Conservation (phyloP, 2,329 filamentous ascomycete genomes). For the Cordyceps cateniannulata region DNA sequence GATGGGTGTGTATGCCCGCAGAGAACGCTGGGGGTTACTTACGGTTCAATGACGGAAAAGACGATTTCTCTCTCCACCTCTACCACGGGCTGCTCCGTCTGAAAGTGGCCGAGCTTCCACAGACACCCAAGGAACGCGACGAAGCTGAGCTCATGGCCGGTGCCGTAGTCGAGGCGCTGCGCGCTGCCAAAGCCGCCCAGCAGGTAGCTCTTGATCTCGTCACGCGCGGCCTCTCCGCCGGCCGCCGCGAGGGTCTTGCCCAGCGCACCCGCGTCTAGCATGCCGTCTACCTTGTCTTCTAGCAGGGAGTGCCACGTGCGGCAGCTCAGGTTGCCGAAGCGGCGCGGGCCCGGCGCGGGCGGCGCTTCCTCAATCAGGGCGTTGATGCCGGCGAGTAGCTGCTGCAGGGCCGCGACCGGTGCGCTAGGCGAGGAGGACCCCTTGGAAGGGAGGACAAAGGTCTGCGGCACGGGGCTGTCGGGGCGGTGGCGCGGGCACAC, state of each 20-base stretch:
- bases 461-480: slow-evolving; percentile 24
- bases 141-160: slow-evolving; percentile 93
- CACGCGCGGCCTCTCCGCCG: slow-evolving; percentile 40
- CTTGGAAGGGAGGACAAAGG: slow-evolving; percentile 37
- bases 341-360: slow-evolving; percentile 75
- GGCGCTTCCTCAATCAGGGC: slow-evolving; percentile 69
- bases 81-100: slow-evolving; percentile 42
- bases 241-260: slow-evolving; percentile 24
- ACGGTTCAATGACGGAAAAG: slow-evolving; percentile 76
- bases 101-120: slow-evolving; percentile 84
- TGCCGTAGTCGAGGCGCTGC: slow-evolving; percentile 89
- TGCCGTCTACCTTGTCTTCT: slow-evolving; percentile 45
- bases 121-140: slow-evolving; percentile 82
- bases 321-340: slow-evolving; percentile 91
- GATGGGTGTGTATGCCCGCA: too few relatives aligned
- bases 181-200: slow-evolving; percentile 81
- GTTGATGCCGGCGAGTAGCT: slow-evolving; percentile 58
- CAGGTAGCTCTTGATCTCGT: slow-evolving; percentile 73
- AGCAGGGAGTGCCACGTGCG: slow-evolving; percentile 73
- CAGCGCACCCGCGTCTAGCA: slow-evolving; percentile 25
- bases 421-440: slow-evolving; percentile 29
- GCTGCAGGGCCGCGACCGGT: slow-evolving; percentile 57
- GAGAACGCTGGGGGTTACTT: too few relatives aligned
- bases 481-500: slow-evolving; percentile 64
- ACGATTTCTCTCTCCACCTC: slow-evolving; percentile 73